A percentile compares a stretch with the other conserved stretches of the same genome.
These are phyloP conservation scores for Botrytis sinoallii DNA, from an alignment of 2,329 filamentous ascomycete genomes.

Conservation along the genomic window DNA sequence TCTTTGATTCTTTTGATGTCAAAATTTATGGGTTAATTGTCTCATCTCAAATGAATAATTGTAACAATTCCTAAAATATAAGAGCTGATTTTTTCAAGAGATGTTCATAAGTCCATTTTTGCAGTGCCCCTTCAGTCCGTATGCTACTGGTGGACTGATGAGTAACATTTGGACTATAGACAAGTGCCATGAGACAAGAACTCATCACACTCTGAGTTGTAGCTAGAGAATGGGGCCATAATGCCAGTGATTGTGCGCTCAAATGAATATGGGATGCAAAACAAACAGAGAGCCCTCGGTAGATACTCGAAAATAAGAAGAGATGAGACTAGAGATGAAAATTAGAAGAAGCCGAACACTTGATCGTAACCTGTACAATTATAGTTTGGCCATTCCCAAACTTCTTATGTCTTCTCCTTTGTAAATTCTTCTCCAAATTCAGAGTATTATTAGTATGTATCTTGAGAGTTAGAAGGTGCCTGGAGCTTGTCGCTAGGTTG, in stretches of 20 bases:
- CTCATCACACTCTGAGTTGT: too few relatives aligned
- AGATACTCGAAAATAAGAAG: not conserved
- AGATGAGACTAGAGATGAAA: not conserved
- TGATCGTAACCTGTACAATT: not conserved
- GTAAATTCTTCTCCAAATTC: rapidly evolving
- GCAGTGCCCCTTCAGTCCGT: too few relatives aligned
- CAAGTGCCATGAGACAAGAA: not conserved
- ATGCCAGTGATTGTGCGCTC: not conserved
- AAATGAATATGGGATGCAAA: not conserved
- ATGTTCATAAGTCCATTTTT: too few relatives aligned
- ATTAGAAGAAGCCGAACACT: not conserved
- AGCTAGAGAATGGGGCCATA: not conserved
- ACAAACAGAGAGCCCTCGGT: too few relatives aligned
- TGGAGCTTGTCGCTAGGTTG: not conserved
- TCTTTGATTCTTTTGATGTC: too few relatives aligned
- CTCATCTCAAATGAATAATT: too few relatives aligned
- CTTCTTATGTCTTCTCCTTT: not conserved
- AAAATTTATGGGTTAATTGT: too few relatives aligned
- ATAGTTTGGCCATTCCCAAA: not conserved
- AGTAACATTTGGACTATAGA: not conserved
- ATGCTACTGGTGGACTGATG: not conserved
- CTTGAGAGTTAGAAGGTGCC: not conserved
- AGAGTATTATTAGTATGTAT: not conserved
- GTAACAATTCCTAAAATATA: too few relatives aligned
- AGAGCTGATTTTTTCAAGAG: too few relatives aligned